Percentiles rank a stretch among this genome's conserved stretches.
Conservation (phyloP, 73 alveolate species). For the Stentor roeselii region DNA sequence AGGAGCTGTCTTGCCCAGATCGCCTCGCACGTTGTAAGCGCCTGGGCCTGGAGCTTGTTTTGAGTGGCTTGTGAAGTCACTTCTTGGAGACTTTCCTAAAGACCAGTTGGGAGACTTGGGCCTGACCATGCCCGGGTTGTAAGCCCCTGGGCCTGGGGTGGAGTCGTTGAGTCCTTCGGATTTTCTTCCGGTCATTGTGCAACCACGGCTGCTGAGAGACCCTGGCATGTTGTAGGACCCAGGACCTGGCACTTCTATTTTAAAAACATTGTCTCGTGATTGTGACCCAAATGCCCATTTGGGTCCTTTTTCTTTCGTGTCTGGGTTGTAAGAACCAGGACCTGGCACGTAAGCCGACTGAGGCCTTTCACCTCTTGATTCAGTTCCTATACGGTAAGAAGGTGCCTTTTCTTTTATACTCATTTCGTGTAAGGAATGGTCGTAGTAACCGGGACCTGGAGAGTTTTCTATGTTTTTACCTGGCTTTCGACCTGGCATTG, state of each 20-base stretch:
- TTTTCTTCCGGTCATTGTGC: not conserved
- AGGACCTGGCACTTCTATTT: conserved; percentile 35
- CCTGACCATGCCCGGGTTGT: not conserved
- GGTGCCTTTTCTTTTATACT: not conserved
- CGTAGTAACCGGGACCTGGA: conserved; percentile 21
- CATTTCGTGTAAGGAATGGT: not conserved
- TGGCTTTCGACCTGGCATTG: conserved; percentile 13
- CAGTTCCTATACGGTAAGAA: not conserved
- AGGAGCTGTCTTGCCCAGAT: conserved; percentile 11
- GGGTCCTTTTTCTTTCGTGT: not conserved
- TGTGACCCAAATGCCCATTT: not conserved
- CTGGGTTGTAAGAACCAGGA: conserved; percentile 14
- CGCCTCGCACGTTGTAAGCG: not conserved
- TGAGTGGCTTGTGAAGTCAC: not conserved
- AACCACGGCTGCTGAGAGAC: not conserved
- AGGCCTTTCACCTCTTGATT: not conserved
- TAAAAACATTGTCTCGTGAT: not conserved
- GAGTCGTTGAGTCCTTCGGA: not conserved
- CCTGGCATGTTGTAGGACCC: conserved; percentile 37
- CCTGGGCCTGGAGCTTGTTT: conserved; percentile 15
- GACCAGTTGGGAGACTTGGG: not conserved
- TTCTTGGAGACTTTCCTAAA: conserved; percentile 4
- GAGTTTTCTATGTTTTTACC: not conserved
- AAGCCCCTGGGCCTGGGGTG: conserved; percentile 14
- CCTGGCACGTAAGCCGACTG: conserved; percentile 10